Conservation (phyloP, 2,329 filamentous ascomycete genomes). For the Fusarium sublunatum region DNA sequence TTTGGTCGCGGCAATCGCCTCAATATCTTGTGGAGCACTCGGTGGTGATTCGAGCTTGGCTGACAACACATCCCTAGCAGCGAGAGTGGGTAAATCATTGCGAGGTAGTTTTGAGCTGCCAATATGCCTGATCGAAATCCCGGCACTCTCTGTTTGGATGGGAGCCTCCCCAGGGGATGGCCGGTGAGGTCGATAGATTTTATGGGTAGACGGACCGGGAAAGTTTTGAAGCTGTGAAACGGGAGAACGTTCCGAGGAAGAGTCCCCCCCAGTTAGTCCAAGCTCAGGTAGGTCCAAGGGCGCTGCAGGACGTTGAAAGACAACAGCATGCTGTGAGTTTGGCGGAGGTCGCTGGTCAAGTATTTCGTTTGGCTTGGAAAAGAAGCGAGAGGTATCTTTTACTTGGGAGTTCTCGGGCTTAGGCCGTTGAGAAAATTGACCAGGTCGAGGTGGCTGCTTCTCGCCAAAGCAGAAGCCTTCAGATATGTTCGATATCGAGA, state of each 20-base stretch:
- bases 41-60: neutral
- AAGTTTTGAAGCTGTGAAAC: neutral
- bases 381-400: neutral
- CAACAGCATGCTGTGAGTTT: neutral
- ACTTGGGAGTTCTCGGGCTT: slow-evolving; percentile 16
- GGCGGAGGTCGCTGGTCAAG: neutral
- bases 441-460: slow-evolving; percentile 35
- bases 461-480: slow-evolving; percentile 40
- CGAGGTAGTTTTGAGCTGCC: neutral
- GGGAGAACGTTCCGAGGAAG: neutral
- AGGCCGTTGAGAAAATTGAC: slow-evolving; percentile 39
- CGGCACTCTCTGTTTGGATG: neutral
- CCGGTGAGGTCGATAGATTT: neutral
- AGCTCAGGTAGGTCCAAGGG: slow-evolving; percentile 37
- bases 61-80: neutral
- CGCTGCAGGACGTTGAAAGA: neutral
- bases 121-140: neutral
- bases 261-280: slow-evolving; percentile 8
- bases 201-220: neutral
- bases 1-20: neutral
- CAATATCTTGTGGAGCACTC: neutral
- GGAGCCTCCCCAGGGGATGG: neutral
- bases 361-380: neutral
- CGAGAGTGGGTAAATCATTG: neutral
- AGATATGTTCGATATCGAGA: slow-evolving; percentile 39